These are phyloP conservation scores for Ambrosiella beaveri DNA, from an alignment of 2,329 filamentous ascomycete genomes.

Conservation along the genomic window DNA sequence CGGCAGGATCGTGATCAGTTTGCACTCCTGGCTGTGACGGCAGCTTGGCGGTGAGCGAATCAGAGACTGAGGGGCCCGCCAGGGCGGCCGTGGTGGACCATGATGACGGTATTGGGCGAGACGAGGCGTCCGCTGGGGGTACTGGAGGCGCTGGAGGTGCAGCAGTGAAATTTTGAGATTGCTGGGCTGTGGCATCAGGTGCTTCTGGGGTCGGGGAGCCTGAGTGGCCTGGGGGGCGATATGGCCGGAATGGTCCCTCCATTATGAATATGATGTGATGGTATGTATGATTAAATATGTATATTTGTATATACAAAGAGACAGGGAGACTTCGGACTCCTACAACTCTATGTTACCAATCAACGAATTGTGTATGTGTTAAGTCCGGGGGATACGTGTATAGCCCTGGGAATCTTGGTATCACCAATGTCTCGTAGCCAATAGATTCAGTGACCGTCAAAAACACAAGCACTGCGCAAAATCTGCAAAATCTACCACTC, in stretches of 20 bases:
- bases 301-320: no score
- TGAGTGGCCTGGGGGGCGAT: not conserved
- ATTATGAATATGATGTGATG: not conserved
- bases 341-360: no score
- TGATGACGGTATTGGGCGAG: not conserved
- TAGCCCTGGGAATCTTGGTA: no score
- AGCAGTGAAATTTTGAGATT: not conserved
- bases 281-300: not conserved
- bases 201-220: not conserved
- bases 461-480: not conserved
- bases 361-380: no score
- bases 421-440: not conserved
- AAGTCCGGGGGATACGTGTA: no score
- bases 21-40: no score
- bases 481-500: no score
- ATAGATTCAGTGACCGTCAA: not conserved
- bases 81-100: not conserved
- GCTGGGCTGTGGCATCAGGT: not conserved
- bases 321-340: no score
- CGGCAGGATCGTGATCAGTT: not conserved
- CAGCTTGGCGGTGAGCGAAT: not conserved
- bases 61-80: not conserved
- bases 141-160: not conserved
- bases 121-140: not conserved
- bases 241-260: constrained; percentile 2